Percentiles rank a stretch among this genome's conserved stretches.
phyloP scores from a whole-genome alignment of 1,284 basidiomycete genomes.

The Irpex sp. region DNA sequence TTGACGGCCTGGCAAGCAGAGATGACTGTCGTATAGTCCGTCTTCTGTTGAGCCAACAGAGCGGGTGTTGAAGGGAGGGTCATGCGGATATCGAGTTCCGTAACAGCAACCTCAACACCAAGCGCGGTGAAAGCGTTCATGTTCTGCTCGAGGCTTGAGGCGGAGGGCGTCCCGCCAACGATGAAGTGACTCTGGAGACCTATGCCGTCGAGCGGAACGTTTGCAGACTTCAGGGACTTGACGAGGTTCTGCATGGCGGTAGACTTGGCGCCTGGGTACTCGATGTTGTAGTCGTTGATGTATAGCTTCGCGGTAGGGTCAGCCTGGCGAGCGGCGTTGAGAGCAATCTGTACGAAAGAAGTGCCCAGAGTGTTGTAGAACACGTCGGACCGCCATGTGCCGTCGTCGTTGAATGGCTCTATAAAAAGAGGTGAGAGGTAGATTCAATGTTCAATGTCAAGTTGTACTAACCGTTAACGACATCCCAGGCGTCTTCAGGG shows the following conservation, averaged over 20 bases:
- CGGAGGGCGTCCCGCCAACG: constrained; percentile 40
- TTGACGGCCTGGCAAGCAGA: constrained; percentile 39
- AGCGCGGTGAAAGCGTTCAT: constrained; percentile 43
- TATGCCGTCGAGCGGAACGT: constrained; percentile 46
- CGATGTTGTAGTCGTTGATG: constrained; percentile 55
- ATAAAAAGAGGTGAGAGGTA: background rate
- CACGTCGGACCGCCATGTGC: constrained; percentile 44
- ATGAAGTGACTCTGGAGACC: constrained; percentile 50
- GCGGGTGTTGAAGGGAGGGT: constrained; percentile 44
- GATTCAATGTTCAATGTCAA: background rate
- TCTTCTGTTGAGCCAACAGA: constrained; percentile 44
- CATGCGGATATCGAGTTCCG: constrained; percentile 54
- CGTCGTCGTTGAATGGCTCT: constrained; percentile 59
- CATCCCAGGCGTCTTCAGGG: constrained; percentile 30
- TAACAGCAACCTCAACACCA: constrained; percentile 52
- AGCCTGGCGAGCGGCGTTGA: constrained; percentile 40
- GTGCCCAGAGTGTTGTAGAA: constrained; percentile 45
- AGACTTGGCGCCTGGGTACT: constrained; percentile 36
- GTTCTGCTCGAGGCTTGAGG: constrained; percentile 31
- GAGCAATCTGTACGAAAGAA: constrained; percentile 39
- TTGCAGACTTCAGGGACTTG: constrained; percentile 34
- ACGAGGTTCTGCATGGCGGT: constrained; percentile 44
- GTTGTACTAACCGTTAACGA: constrained; percentile 30
- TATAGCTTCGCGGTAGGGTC: constrained; percentile 38
- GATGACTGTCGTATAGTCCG: constrained; percentile 44